These are phyloP conservation scores for Geopyxis carbonaria DNA, from an alignment of 495 filamentous ascomycete species.

Conservation along the genomic window DNA sequence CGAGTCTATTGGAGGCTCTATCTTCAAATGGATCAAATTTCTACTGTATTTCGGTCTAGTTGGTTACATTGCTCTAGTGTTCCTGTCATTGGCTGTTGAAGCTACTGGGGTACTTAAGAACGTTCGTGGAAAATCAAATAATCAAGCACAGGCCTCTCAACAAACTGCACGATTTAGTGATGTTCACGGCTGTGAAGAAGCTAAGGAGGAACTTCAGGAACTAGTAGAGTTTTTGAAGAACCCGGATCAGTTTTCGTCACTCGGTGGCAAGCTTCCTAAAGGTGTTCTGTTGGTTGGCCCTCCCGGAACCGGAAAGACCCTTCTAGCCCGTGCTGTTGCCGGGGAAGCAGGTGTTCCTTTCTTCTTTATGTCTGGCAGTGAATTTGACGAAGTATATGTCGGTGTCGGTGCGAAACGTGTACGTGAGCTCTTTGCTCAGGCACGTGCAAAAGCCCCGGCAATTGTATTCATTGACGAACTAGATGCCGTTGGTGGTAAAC, in stretches of 20 bases:
- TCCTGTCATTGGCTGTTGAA: conserved; percentile 67
- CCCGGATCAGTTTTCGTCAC: conserved; percentile 73
- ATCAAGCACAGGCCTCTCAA: conserved; percentile 74
- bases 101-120: conserved; percentile 59
- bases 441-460: conserved; percentile 74
- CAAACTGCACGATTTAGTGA: conserved; percentile 85
- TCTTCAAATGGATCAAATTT: conserved; percentile 88
- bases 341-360: conserved; percentile 95
- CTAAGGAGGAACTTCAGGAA: conserved; percentile 94
- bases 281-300: conserved; percentile 90
- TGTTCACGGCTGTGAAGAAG: conserved; percentile 94
- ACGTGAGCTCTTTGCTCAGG: conserved; percentile 79
- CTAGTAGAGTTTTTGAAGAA: conserved; percentile 90
- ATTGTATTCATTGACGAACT: conserved; percentile 98
- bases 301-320: conserved; percentile 95
- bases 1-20: conserved; percentile 54
- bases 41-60: conserved; percentile 57
- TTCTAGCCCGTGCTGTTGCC: conserved; percentile 87
- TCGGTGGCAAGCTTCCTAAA: conserved; percentile 92
- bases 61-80: conserved; percentile 53
- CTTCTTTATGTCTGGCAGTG: conserved; percentile 98
- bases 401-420: conserved; percentile 96
- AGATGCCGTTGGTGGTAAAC: conserved; percentile 86
- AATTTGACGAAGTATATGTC: conserved; percentile 97
- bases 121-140: conserved; percentile 47